Conservation (phyloP, 208 protist species). For the Herpetomonas muscarum region DNA sequence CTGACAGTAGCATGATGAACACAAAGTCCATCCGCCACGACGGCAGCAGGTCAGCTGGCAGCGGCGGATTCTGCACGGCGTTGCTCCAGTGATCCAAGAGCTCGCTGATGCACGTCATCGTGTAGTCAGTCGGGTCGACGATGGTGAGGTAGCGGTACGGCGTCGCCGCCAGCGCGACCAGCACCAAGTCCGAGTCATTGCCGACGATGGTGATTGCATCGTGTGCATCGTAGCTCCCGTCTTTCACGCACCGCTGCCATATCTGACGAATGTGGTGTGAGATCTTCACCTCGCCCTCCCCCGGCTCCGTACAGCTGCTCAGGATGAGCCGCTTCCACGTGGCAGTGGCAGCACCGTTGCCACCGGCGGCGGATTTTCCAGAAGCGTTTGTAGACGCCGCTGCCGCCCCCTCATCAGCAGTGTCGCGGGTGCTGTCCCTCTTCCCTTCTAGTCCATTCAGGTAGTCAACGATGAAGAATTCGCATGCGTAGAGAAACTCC, state of each 20-base stretch:
- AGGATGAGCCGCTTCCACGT: conserved; percentile 23
- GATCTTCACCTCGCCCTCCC: conserved; percentile 89
- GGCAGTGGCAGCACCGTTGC: not conserved
- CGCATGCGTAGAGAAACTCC: conserved; percentile 71
- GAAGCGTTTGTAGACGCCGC: too few relatives aligned
- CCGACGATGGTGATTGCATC: conserved; percentile 66
- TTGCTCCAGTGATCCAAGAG: conserved; percentile 68
- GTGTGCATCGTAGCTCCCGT: conserved; percentile 37
- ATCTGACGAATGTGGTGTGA: conserved; percentile 35
- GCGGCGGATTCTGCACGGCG: conserved; percentile 36
- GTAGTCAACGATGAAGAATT: conserved; percentile 29
- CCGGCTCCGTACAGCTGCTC: conserved; percentile 43
- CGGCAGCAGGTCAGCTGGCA: conserved; percentile 40
- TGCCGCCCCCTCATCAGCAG: too few relatives aligned
- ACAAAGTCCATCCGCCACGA: conserved; percentile 84
- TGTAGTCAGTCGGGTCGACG: conserved; percentile 45
- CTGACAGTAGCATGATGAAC: conserved; percentile 72
- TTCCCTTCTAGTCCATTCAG: not conserved
- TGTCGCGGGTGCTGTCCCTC: conserved; percentile 7
- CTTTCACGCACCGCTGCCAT: conserved; percentile 20
- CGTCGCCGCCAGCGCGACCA: conserved; percentile 59
- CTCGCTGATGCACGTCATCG: conserved; percentile 43
- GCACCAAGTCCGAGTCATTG: conserved; percentile 80
- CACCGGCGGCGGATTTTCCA: not conserved
- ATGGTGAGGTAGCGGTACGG: conserved; percentile 56